phyloP scores from a whole-genome alignment of 2,329 filamentous ascomycete genomes.

The Orbilia oligospora region DNA sequence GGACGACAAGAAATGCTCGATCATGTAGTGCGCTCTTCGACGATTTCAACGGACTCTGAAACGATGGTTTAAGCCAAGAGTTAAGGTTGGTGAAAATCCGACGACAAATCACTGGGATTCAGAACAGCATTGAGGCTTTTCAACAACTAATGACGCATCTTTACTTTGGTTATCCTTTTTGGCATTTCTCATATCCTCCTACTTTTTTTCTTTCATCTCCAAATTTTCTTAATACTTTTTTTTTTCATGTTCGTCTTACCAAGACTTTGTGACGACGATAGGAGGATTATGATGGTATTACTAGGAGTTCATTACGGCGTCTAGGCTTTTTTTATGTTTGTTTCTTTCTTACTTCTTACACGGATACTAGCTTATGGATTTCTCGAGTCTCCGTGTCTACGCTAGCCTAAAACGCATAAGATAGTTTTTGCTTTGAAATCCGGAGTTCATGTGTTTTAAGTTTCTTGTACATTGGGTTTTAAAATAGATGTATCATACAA shows the following conservation, averaged over 20 bases:
- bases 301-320: constrained; percentile 15
- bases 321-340: neutral
- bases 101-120: neutral
- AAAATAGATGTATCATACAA: constrained; percentile 13
- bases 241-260: neutral
- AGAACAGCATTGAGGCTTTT: neutral
- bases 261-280: neutral
- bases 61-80: constrained; percentile 1
- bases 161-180: neutral
- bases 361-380: constrained; percentile 10
- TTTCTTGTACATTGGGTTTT: neutral
- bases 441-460: neutral
- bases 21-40: constrained; percentile 53
- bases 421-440: neutral
- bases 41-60: constrained; percentile 30
- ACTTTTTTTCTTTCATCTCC: neutral
- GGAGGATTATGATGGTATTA: constrained; percentile 12
- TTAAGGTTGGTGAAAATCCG: neutral
- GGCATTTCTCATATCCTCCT: neutral
- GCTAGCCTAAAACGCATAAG: constrained; percentile 6
- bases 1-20: constrained; percentile 56
- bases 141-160: neutral
- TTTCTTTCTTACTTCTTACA: neutral
- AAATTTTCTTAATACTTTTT: neutral
- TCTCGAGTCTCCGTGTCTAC: neutral